These are phyloP conservation scores for Peniophora sp. DNA, from an alignment of 1,284 basidiomycete genomes.

Conservation along the genomic window DNA sequence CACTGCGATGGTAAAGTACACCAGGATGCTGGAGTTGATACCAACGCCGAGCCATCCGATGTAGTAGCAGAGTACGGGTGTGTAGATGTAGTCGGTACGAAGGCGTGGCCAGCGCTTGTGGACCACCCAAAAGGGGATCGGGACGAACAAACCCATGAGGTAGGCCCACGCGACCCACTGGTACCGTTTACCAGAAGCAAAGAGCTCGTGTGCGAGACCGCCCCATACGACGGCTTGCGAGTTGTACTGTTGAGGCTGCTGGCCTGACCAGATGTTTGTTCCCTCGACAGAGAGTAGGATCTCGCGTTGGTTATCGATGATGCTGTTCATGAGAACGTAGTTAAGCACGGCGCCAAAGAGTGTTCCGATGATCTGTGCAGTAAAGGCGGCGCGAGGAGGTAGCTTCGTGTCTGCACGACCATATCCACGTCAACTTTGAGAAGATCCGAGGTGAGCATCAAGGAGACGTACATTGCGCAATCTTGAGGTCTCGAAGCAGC, in stretches of 20 bases:
- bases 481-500: conserved; percentile 42
- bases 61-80: conserved; percentile 37
- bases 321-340: conserved; percentile 41
- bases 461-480: conserved; percentile 19
- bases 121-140: conserved; percentile 35
- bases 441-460: conserved; percentile 6
- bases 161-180: conserved; percentile 27
- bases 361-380: conserved; percentile 47
- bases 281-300: conserved; percentile 22
- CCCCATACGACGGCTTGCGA: conserved; percentile 49
- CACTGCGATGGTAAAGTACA: conserved; percentile 32
- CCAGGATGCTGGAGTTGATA: conserved; percentile 43
- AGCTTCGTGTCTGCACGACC: conserved; percentile 48
- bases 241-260: conserved; percentile 33
- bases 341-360: conserved; percentile 26
- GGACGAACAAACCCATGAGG: conserved; percentile 40
- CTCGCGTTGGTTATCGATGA: conserved; percentile 34
- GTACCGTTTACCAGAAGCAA: conserved; percentile 20
- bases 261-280: conserved; percentile 43
- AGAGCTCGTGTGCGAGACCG: conserved; percentile 35
- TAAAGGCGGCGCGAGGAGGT: conserved; percentile 53
- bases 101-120: conserved; percentile 38
- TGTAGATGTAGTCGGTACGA: conserved; percentile 37
- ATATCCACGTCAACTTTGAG: too few species aligned
- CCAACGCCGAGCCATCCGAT: conserved; percentile 36